phyloP scores from a whole-genome alignment of 2,329 filamentous ascomycete species.

The Xylariaceae sp. region DNA sequence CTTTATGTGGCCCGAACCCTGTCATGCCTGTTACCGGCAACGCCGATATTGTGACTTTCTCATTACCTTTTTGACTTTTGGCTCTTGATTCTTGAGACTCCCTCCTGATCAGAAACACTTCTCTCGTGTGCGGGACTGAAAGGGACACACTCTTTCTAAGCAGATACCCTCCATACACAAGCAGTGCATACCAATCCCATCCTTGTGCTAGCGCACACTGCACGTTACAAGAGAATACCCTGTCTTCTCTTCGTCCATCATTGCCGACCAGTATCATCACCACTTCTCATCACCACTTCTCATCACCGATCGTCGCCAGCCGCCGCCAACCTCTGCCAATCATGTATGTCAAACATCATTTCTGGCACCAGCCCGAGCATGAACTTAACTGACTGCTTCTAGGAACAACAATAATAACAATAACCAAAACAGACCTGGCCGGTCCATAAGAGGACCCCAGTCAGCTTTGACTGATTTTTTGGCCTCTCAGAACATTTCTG shows the following conservation, averaged over 20 bases:
- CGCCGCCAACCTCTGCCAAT: background rate
- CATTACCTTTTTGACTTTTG: no score
- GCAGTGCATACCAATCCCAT: background rate
- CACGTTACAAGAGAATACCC: background rate
- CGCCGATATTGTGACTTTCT: no score
- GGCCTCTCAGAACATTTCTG: slow-evolving; percentile 40
- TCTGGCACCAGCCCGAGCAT: background rate
- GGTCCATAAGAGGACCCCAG: slow-evolving; percentile 37
- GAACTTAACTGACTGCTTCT: slow-evolving; percentile 14
- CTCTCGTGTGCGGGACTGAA: background rate
- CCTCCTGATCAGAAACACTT: background rate
- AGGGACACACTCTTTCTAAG: background rate
- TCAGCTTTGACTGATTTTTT: slow-evolving; percentile 42
- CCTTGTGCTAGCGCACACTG: background rate
- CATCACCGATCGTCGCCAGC: no score
- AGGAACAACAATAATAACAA: slow-evolving; percentile 26
- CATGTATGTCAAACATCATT: slow-evolving; percentile 28
- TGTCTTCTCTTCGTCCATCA: background rate
- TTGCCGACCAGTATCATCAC: background rate
- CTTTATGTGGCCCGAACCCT: no score
- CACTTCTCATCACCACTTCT: background rate
- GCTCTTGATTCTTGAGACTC: background rate
- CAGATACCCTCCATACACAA: background rate
- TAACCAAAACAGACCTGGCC: slow-evolving; percentile 21
- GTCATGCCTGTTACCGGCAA: no score